These are phyloP conservation scores for Bremia lactucae DNA, from an alignment of 352 stramenopile species.

Conservation along the genomic window DNA sequence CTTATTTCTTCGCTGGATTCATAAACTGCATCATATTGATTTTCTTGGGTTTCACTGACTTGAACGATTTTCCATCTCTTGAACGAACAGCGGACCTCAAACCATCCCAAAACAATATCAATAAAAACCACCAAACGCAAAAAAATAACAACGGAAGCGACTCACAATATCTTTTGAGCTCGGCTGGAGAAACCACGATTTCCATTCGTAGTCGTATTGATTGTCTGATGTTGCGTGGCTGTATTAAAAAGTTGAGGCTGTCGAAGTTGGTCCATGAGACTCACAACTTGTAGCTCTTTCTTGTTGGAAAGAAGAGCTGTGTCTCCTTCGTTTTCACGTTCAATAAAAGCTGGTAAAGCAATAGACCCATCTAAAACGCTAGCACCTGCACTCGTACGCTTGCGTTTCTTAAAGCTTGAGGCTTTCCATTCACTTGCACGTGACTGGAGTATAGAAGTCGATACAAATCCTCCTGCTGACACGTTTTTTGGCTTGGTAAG, in stretches of 20 bases:
- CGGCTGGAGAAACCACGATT: conserved; percentile 20
- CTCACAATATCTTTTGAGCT: conserved; percentile 44
- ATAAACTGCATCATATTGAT: conserved; percentile 82
- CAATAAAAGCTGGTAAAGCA: conserved; percentile 36
- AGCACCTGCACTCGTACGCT: conserved; percentile 22
- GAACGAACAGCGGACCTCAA: conserved; percentile 29
- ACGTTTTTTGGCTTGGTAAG: conserved; percentile 59
- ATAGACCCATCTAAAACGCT: conserved; percentile 35
- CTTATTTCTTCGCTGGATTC: too few relatives aligned
- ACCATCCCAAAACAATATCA: too few relatives aligned
- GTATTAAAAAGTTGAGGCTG: conserved; percentile 14
- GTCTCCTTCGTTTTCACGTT: conserved; percentile 18
- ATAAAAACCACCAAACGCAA: not conserved
- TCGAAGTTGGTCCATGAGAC: conserved; percentile 25
- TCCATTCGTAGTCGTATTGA: not conserved
- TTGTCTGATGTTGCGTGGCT: not conserved
- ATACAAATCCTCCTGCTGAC: conserved; percentile 66
- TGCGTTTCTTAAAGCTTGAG: conserved; percentile 39
- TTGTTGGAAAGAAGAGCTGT: not conserved
- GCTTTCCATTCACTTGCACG: conserved; percentile 25
- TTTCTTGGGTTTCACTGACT: conserved; percentile 36
- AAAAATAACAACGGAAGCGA: not conserved
- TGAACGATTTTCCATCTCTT: conserved; percentile 15
- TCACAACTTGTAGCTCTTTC: conserved; percentile 5
- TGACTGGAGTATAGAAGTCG: conserved; percentile 10